phyloP scores from a whole-genome alignment of 352 stramenopile species.

The Lagenidium sp. region DNA sequence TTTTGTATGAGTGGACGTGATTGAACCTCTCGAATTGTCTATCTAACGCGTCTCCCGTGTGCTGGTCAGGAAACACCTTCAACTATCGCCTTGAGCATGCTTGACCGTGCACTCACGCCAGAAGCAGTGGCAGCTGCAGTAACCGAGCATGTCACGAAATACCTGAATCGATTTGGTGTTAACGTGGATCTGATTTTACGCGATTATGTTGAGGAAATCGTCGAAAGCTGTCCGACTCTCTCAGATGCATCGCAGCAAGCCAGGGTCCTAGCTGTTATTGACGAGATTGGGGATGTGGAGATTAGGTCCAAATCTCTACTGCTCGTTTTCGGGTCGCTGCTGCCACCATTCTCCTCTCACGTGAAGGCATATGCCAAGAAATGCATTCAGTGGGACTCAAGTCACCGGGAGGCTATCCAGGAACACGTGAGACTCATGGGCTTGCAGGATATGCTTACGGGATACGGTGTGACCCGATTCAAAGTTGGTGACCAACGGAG shows the following conservation, averaged over 20 bases:
- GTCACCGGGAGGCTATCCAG: constrained; percentile 37
- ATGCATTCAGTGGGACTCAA: constrained; percentile 28
- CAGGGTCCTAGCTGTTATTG: constrained; percentile 13
- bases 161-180: constrained; percentile 32
- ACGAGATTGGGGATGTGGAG: constrained; percentile 16
- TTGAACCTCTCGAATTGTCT: too few species aligned
- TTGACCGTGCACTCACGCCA: constrained; percentile 35
- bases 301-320: constrained; percentile 9
- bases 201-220: constrained; percentile 13
- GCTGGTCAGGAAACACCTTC: constrained; percentile 29
- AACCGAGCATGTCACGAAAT: constrained; percentile 29
- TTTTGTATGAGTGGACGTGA: too few species aligned
- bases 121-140: constrained; percentile 26
- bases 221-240: constrained; percentile 9
- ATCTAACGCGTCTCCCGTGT: too few species aligned
- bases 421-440: constrained; percentile 64
- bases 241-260: constrained; percentile 12
- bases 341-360: constrained; percentile 42
- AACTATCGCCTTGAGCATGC: constrained; percentile 70
- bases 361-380: constrained; percentile 37
- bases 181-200: constrained; percentile 28
- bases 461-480: constrained; percentile 48
- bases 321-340: constrained; percentile 20
- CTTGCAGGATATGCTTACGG: constrained; percentile 65
- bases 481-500: constrained; percentile 38